Conservation (phyloP, 164 flowering plant genomes). For the Magnolia changhungtana region DNA sequence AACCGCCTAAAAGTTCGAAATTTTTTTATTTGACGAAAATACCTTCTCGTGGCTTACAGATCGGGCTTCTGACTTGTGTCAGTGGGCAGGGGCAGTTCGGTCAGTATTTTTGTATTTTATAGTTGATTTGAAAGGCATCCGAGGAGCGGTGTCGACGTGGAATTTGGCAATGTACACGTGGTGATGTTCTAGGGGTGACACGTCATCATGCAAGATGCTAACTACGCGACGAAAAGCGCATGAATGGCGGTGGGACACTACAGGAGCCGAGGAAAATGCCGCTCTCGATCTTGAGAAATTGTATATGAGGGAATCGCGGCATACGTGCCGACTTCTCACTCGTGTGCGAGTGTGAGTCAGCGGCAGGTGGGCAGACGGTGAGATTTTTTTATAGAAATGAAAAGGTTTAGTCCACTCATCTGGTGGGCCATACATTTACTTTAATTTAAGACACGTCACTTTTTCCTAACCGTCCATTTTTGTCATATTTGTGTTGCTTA, state of each 20-base stretch:
- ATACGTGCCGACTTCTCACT: not conserved
- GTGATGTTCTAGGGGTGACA: not conserved
- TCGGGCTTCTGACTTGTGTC: not conserved
- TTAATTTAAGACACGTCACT: no score
- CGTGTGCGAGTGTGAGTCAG: not conserved
- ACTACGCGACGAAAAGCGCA: not conserved
- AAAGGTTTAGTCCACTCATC: no score
- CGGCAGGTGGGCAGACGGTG: no score
- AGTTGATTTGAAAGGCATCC: not conserved
- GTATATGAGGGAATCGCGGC: not conserved
- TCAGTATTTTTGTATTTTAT: not conserved
- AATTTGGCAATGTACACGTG: not conserved
- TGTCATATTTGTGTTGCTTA: no score
- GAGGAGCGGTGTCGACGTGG: not conserved
- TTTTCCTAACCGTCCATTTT: no score
- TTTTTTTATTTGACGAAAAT: not conserved
- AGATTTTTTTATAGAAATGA: no score
- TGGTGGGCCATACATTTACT: no score
- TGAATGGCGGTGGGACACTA: not conserved
- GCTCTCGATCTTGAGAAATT: not conserved
- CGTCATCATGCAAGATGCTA: not conserved
- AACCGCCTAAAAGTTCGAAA: not conserved
- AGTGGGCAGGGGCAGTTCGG: not conserved
- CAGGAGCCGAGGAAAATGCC: not conserved
- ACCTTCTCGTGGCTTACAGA: not conserved